These are phyloP conservation scores for Lipomyces chichibuensis DNA, from an alignment of 805 yeast species.

Conservation along the genomic window DNA sequence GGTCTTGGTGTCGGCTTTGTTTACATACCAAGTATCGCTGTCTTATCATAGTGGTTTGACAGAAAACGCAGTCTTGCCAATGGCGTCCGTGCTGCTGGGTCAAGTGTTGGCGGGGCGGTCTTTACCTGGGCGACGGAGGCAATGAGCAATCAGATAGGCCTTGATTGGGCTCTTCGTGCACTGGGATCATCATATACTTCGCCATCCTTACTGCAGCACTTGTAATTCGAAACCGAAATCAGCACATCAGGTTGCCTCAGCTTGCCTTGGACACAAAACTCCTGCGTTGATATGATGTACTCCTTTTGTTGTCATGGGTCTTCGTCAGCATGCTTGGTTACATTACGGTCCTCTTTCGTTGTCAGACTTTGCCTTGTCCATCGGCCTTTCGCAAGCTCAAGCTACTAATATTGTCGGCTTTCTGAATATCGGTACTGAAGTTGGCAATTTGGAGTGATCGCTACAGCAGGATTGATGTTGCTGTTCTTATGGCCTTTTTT, in stretches of 20 bases:
- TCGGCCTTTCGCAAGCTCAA: slow-evolving; percentile 5
- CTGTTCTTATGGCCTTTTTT: not conserved
- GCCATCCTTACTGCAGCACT: not conserved
- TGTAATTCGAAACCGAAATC: slow-evolving; percentile 1
- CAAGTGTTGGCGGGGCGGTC: slow-evolving; percentile 56
- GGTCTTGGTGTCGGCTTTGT: slow-evolving; percentile 52
- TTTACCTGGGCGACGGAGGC: slow-evolving; percentile 53
- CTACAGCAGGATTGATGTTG: slow-evolving; percentile 3
- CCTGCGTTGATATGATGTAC: not conserved
- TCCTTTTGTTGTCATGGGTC: slow-evolving; percentile 8
- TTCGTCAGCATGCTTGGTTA: slow-evolving; percentile 8
- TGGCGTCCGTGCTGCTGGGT: slow-evolving; percentile 55
- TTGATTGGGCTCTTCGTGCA: slow-evolving; percentile 57
- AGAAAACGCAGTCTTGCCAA: slow-evolving; percentile 48
- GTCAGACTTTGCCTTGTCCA: slow-evolving; percentile 5
- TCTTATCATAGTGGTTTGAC: slow-evolving; percentile 52
- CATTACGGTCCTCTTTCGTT: not conserved
- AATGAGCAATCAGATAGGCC: slow-evolving; percentile 52
- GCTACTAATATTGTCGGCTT: slow-evolving; percentile 1
- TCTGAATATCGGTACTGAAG: slow-evolving; percentile 3
- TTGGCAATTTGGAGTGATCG: slow-evolving; percentile 5
- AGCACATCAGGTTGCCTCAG: not conserved
- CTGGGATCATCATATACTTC: slow-evolving; percentile 51
- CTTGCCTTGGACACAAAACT: slow-evolving; percentile 4
- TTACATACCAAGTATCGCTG: slow-evolving; percentile 52